These are phyloP conservation scores for Leccinellum rugosiceps DNA, from an alignment of 768 basidiomycete species.

Conservation along the genomic window DNA sequence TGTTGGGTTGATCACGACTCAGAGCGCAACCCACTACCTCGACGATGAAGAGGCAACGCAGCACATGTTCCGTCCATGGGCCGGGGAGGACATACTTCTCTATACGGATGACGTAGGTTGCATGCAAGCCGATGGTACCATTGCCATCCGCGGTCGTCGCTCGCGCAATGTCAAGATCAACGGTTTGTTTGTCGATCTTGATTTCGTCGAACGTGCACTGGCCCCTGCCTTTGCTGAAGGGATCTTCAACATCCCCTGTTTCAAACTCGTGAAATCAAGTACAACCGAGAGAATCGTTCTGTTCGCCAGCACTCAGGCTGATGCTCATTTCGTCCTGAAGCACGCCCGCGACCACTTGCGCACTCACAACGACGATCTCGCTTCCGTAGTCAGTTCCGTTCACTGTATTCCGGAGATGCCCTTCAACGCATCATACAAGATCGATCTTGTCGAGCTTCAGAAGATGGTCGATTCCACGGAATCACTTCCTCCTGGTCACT, in stretches of 20 bases:
- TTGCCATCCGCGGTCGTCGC: slow-evolving; percentile 11
- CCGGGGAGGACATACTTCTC: slow-evolving; percentile 10
- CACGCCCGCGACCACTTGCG: slow-evolving; percentile 14
- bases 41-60: slow-evolving; percentile 12
- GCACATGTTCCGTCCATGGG: slow-evolving; percentile 16
- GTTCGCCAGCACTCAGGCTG: slow-evolving; percentile 3
- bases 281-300: slow-evolving; percentile 5
- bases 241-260: slow-evolving; percentile 3
- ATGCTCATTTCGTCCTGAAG: slow-evolving; percentile 10
- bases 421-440: slow-evolving; percentile 16
- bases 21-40: slow-evolving; percentile 12
- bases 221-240: slow-evolving; percentile 11
- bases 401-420: slow-evolving; percentile 14
- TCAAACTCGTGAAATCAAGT: slow-evolving; percentile 15
- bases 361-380: slow-evolving; percentile 3
- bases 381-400: slow-evolving; percentile 7
- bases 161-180: slow-evolving; percentile 18
- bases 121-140: slow-evolving; percentile 17
- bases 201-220: slow-evolving; percentile 15
- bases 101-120: slow-evolving; percentile 15
- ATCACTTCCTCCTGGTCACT: background rate
- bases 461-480: slow-evolving; percentile 10
- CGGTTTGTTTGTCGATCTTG: slow-evolving; percentile 15
- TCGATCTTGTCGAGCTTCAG: slow-evolving; percentile 12
- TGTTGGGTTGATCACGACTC: slow-evolving; percentile 9